A percentile compares a stretch with the other conserved stretches of the same genome.
Evolutionary conservation across 108 stramenopile species (phyloP).

Genomic region (Pseudonitzschia pungens): DNA sequence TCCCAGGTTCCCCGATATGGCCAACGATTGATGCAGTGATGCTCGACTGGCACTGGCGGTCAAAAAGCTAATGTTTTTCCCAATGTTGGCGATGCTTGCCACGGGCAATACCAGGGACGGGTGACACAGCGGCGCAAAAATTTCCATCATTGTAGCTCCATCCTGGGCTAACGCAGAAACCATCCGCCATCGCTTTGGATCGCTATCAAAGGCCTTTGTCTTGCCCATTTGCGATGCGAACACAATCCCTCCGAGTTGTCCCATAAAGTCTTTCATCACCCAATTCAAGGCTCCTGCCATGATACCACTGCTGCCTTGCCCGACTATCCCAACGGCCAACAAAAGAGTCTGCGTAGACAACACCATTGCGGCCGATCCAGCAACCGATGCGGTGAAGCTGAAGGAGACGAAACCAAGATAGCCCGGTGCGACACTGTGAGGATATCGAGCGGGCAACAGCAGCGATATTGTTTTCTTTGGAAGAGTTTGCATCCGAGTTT

Average conservation of each 20-base stretch:
- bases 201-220: conserved; percentile 71
- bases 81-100: conserved; percentile 93
- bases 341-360: conserved; percentile 89
- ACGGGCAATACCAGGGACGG: conserved; percentile 72
- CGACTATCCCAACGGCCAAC: conserved; percentile 89
- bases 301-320: conserved; percentile 59
- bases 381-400: conserved; percentile 63
- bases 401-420: conserved; percentile 69
- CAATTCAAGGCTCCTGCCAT: conserved; percentile 97
- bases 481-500: background rate
- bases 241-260: conserved; percentile 91
- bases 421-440: conserved; percentile 64
- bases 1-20: conserved; percentile 82
- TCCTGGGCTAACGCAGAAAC: conserved; percentile 85
- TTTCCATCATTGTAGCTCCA: conserved; percentile 81
- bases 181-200: conserved; percentile 93
- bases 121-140: conserved; percentile 79
- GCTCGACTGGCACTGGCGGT: conserved; percentile 93
- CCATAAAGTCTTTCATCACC: conserved; percentile 95
- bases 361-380: conserved; percentile 83
- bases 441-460: conserved; percentile 82
- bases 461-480: conserved; percentile 34
- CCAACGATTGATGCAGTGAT: conserved; percentile 86
- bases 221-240: conserved; percentile 87
- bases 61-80: conserved; percentile 95